Conservation (phyloP, 345 rosid species). For the Eutrema japonicum region DNA sequence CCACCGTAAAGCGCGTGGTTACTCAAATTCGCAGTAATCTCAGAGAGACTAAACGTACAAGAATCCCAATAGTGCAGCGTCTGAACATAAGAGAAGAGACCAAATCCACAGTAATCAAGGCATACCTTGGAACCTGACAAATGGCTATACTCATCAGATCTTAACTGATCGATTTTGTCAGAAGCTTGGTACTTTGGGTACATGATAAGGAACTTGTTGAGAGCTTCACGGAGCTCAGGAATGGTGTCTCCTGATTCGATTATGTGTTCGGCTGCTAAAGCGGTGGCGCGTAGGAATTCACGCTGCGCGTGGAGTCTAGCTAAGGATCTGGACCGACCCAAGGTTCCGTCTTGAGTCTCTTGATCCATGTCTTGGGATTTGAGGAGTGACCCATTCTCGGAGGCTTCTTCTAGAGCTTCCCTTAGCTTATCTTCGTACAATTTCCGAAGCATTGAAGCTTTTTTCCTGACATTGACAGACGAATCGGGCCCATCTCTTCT, state of each 20-base stretch:
- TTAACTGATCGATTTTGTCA: slow-evolving; percentile 68
- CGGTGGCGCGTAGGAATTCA: slow-evolving; percentile 78
- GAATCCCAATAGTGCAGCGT: slow-evolving; percentile 74
- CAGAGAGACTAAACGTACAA: slow-evolving; percentile 73
- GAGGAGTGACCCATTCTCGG: slow-evolving; percentile 76
- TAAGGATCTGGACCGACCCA: slow-evolving; percentile 80
- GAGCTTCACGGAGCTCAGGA: slow-evolving; percentile 64
- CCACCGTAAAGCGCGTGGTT: slow-evolving; percentile 87
- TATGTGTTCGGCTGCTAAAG: slow-evolving; percentile 63
- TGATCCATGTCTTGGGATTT: slow-evolving; percentile 72
- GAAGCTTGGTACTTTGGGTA: slow-evolving; percentile 77
- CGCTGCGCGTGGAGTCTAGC: slow-evolving; percentile 85
- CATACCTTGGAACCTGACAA: slow-evolving; percentile 71
- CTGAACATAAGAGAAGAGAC: slow-evolving; percentile 76
- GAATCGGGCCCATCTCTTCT: slow-evolving; percentile 71
- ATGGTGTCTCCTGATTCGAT: slow-evolving; percentile 59
- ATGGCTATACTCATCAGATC: slow-evolving; percentile 71
- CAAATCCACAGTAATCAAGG: slow-evolving; percentile 93
- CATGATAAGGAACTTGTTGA: slow-evolving; percentile 75
- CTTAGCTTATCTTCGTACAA: slow-evolving; percentile 74
- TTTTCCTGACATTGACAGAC: slow-evolving; percentile 52
- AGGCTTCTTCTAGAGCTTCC: slow-evolving; percentile 92
- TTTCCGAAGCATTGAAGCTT: slow-evolving; percentile 59
- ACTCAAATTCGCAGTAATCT: slow-evolving; percentile 85
- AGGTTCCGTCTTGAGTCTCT: slow-evolving; percentile 51